Evolutionary conservation across 1,284 basidiomycete genomes (phyloP).

Genomic region (Retiboletus flavoniger): DNA sequence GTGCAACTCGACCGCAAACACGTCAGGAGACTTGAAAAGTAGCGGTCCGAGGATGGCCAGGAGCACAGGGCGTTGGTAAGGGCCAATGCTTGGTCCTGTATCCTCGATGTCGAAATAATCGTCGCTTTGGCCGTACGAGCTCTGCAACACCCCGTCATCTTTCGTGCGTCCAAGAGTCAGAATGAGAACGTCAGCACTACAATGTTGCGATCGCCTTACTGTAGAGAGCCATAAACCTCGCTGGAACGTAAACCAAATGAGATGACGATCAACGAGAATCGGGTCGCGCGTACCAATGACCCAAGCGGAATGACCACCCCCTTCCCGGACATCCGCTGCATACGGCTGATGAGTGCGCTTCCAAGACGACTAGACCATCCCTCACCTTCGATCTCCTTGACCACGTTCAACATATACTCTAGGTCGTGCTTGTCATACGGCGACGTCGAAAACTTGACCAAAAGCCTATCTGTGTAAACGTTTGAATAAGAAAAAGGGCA

Average conservation of each 20-base stretch:
- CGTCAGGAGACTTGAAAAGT: slow-evolving; percentile 28
- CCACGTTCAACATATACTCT: slow-evolving; percentile 28
- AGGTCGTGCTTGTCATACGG: slow-evolving; percentile 26
- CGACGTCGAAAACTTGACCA: slow-evolving; percentile 35
- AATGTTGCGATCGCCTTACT: slow-evolving; percentile 20
- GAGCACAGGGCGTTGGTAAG: slow-evolving; percentile 24
- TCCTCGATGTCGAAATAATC: slow-evolving; percentile 34
- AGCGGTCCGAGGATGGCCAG: slow-evolving; percentile 22
- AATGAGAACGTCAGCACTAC: neutral
- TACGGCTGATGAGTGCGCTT: neutral
- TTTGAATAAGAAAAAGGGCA: neutral
- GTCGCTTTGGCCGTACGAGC: slow-evolving; percentile 33
- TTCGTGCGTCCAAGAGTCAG: neutral
- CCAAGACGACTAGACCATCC: neutral
- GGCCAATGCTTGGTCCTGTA: slow-evolving; percentile 2
- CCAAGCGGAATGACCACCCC: slow-evolving; percentile 23
- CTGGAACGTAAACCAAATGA: slow-evolving; percentile 11
- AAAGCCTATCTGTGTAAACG: slow-evolving; percentile 22
- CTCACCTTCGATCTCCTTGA: slow-evolving; percentile 31
- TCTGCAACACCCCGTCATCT: slow-evolving; percentile 31
- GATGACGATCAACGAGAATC: neutral
- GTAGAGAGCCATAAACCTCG: slow-evolving; percentile 31
- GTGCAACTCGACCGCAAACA: slow-evolving; percentile 30
- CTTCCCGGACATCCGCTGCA: slow-evolving; percentile 10
- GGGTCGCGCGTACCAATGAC: slow-evolving; percentile 23